Evolutionary conservation across 495 filamentous ascomycete genomes (phyloP).

Genomic region (Neurospora sp.): DNA sequence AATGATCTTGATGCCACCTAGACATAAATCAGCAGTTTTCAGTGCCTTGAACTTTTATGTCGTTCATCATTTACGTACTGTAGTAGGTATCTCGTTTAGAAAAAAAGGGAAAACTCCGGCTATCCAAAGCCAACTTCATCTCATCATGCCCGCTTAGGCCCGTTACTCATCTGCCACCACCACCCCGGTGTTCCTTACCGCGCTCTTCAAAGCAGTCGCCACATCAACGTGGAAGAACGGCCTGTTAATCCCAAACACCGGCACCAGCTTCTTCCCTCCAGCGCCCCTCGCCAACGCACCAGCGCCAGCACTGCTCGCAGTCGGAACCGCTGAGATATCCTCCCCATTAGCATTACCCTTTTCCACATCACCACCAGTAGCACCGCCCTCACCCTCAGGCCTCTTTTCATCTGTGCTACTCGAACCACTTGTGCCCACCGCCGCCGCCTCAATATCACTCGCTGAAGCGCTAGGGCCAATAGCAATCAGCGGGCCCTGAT

Average conservation of each 20-base stretch:
- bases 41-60: neutral
- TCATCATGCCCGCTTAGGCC: neutral
- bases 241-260: constrained; percentile 37
- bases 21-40: neutral
- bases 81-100: neutral
- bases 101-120: neutral
- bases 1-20: neutral
- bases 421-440: neutral
- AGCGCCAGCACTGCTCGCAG: constrained; percentile 1
- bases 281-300: constrained; percentile 4
- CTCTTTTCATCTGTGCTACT: neutral
- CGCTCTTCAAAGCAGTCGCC: constrained; percentile 57
- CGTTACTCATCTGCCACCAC: neutral
- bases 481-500: constrained; percentile 10
- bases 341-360: constrained; percentile 1
- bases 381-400: neutral
- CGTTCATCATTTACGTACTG: neutral
- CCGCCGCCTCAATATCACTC: neutral
- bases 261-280: constrained; percentile 14
- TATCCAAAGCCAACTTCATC: neutral
- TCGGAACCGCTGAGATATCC: constrained; percentile 10
- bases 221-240: constrained; percentile 50
- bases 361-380: neutral
- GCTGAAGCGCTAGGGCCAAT: constrained; percentile 5
- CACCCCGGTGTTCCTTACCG: constrained; percentile 3